Evolutionary conservation across 2,329 filamentous ascomycete genomes (phyloP), one percentile per base, ranked within the genome.

Genomic region (Sarocladiaceae sp.): DNA sequence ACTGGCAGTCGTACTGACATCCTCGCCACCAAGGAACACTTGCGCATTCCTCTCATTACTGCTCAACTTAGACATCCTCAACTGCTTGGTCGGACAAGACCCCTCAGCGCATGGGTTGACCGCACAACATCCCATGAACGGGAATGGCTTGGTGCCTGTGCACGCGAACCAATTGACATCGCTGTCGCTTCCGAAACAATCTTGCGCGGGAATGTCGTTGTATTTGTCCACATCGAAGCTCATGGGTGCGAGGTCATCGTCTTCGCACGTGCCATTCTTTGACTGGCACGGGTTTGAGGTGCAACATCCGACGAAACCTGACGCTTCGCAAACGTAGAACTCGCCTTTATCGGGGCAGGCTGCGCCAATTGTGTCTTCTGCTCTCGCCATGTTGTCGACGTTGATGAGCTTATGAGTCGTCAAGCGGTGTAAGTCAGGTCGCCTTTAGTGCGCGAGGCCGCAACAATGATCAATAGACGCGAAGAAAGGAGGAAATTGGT

Each of bases 261-360:
- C 56, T 1, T 68, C 68, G 51, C 71, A 73, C 31, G 53, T 36
- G 31, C 69, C 70, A 18, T 59, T 57, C 28, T 56, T 57, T 7
- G 52, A 54, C 20, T 58, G 53, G 58, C 66, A 70, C 2, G 71
- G 70, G 50, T 74, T 57, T 29, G 59, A 58, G 31, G 60, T 59
- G 58, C 72, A 75, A 56, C 72, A 75, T 12, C 72, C 72, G 36
- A 75, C 52, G 56, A 73, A 75, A 26, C 65, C 64, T 3, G 57
- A 56, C 2, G 60, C 58, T 3, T 54, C 39, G 56, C 71, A 72
- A 52, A 71, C 59, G 60, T 72, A 72, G 31, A 72, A 72, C 5
- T 52, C 31, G 22, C 67, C 65, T 3, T 60, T 62, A 1, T 49
- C 52, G 0, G 64, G 64, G 37, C 71, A 74, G 4, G 53, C 53